Evolutionary conservation across 805 yeast species (phyloP), one percentile per base, ranked within the genome.

Genomic region (Candida fluviatilis): DNA sequence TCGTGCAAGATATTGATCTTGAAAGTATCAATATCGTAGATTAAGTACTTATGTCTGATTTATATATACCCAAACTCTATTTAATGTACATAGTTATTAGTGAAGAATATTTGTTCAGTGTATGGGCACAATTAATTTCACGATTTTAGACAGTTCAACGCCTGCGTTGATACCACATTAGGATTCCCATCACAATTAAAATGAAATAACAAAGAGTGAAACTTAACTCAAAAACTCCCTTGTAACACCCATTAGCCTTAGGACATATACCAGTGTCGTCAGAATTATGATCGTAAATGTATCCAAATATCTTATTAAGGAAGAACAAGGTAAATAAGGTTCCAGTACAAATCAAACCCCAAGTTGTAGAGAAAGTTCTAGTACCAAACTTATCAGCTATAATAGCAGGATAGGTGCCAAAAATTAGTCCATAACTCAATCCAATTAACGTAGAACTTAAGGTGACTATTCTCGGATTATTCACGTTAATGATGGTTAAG

Each of bases 301-400:
- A 39, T 1, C 87, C 88, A 47, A 84, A 73, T 35, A 69, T 62
- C 39, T 70, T 71, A 35, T 80, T 78, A 43, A 83, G 65, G 2
- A 66, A 36, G 48, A 75, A 76, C 29, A 84, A 71, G 0, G 75
- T 62, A 3, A 76, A 32, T 15, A 82, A 59, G 1, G 88, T 87
- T 5, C 90, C 90, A 0, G 88, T 79, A 17, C 89, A 81, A 12
- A 78, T 59, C 29, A 84, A 60, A 0, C 91, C 88, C 91, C 93
- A 84, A 1, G 82, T 70, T 0, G 90, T 82, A 16, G 88, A 78
- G 54, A 82, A 84, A 0, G 78, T 73, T 5, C 61, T 67, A 0
- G 85, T 73, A 2, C 90, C 90, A 60, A 82, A 83, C 11, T 69
- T 63, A 45, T 84, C 95, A 0, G 89, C 89, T 19, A 83, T 69